phyloP scores from a whole-genome alignment of 148 eudicot genomes.

The Amaranthus palmeri region DNA sequence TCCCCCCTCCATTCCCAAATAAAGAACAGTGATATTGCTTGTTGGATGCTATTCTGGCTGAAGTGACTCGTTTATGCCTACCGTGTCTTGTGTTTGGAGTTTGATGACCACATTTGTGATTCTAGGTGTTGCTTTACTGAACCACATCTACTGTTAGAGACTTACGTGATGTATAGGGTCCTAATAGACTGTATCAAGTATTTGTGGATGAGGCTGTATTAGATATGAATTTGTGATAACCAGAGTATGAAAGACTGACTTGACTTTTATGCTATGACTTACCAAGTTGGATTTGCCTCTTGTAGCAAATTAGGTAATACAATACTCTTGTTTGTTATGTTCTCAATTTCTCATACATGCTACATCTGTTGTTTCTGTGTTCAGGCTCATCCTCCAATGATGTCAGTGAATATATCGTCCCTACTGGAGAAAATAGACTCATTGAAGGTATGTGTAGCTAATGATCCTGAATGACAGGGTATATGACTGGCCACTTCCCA shows the following conservation, averaged over 20 bases:
- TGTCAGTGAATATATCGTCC: conserved; percentile 52
- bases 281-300: neutral
- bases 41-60: neutral
- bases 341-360: neutral
- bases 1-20: neutral
- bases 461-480: neutral
- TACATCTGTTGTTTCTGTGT: conserved; percentile 17
- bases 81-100: neutral
- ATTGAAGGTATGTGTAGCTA: conserved; percentile 60
- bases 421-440: conserved; percentile 66
- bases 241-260: neutral
- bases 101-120: neutral
- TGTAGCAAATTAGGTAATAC: neutral
- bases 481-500: neutral
- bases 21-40: neutral
- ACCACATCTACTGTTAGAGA: neutral
- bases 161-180: neutral
- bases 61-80: neutral
- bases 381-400: conserved; percentile 69
- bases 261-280: neutral
- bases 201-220: neutral
- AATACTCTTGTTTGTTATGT: conserved; percentile 6
- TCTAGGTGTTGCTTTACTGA: neutral
- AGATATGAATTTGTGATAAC: neutral
- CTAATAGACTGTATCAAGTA: neutral